Conservation (phyloP, 371 early-diverging fungal genomes). For the Mucor indicus region DNA sequence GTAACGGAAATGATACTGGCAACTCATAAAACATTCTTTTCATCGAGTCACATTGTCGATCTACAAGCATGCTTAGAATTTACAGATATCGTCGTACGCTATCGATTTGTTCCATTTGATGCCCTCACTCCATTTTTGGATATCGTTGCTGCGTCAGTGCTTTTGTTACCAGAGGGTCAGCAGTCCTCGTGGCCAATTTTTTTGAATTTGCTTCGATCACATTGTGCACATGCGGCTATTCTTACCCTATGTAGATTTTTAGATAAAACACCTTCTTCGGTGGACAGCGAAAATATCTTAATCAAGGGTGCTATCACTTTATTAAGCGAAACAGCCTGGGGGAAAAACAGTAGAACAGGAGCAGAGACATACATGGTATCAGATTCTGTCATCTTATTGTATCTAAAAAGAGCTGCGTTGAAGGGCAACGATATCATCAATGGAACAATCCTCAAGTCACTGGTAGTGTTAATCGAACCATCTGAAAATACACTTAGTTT, state of each 20-base stretch:
- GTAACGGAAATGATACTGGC: constrained; percentile 55
- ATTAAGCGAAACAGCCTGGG: constrained; percentile 59
- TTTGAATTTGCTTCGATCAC: constrained; percentile 63
- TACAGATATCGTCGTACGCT: constrained; percentile 69
- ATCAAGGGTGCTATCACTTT: constrained; percentile 54
- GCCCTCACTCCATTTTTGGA: constrained; percentile 55
- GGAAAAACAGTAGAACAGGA: constrained; percentile 19
- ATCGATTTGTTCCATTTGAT: constrained; percentile 62
- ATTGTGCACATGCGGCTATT: constrained; percentile 62
- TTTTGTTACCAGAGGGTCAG: constrained; percentile 18
- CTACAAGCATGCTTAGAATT: constrained; percentile 56
- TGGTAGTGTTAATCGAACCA: constrained; percentile 13
- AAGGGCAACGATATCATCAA: constrained; percentile 21
- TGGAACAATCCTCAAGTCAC: constrained; percentile 22
- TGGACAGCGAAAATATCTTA: constrained; percentile 23
- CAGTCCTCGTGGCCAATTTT: constrained; percentile 58
- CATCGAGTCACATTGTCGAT: constrained; percentile 43
- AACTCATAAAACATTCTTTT: constrained; percentile 47
- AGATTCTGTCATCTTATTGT: constrained; percentile 35
- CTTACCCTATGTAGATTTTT: constrained; percentile 57
- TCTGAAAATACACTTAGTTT: constrained; percentile 18
- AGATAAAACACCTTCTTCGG: constrained; percentile 25
- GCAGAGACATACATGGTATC: constrained; percentile 35
- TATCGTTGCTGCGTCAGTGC: constrained; percentile 52
- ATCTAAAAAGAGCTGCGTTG: constrained; percentile 27